Evolutionary conservation across 768 basidiomycete genomes (phyloP).

Genomic region (Pisolithus tinctorius): DNA sequence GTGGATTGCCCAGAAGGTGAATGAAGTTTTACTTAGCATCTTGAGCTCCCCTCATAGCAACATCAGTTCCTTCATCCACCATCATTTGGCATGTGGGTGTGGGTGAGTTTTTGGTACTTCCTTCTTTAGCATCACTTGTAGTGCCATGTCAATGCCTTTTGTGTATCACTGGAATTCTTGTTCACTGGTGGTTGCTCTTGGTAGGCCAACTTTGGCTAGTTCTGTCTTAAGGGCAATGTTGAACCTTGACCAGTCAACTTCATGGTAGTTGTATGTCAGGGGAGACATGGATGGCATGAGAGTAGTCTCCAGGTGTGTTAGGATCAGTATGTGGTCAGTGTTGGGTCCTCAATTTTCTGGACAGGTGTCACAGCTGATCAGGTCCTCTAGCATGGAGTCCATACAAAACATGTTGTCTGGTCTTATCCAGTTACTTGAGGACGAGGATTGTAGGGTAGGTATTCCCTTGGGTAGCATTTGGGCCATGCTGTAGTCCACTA

Average conservation of each 20-base stretch:
- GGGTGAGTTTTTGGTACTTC: conserved; percentile 14
- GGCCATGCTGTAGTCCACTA: conserved; percentile 4
- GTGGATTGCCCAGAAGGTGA: neutral
- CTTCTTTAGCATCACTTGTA: conserved; percentile 12
- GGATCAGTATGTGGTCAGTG: conserved; percentile 13
- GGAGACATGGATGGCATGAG: too few species aligned
- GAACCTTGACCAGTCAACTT: conserved; percentile 7
- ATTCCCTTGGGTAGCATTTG: too few species aligned
- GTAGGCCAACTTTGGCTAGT: neutral
- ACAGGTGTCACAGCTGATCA: neutral
- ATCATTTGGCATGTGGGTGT: conserved; percentile 21
- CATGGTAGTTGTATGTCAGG: conserved; percentile 1
- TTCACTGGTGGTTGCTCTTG: neutral
- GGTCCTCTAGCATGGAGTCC: rapidly evolving
- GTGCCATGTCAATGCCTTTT: neutral
- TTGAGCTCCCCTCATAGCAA: neutral
- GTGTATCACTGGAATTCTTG: conserved; percentile 8
- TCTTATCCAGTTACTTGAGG: conserved; percentile 22
- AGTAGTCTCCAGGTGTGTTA: neutral
- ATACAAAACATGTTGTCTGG: conserved; percentile 12
- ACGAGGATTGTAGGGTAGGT: neutral
- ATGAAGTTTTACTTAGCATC: conserved; percentile 6
- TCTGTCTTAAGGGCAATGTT: neutral
- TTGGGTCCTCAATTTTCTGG: neutral
- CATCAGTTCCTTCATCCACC: conserved; percentile 29